Base-by-base conservation (phyloP, 192 early-diverging fungal genomes). In the Gaertneriomyces semiglobifer region DNA sequence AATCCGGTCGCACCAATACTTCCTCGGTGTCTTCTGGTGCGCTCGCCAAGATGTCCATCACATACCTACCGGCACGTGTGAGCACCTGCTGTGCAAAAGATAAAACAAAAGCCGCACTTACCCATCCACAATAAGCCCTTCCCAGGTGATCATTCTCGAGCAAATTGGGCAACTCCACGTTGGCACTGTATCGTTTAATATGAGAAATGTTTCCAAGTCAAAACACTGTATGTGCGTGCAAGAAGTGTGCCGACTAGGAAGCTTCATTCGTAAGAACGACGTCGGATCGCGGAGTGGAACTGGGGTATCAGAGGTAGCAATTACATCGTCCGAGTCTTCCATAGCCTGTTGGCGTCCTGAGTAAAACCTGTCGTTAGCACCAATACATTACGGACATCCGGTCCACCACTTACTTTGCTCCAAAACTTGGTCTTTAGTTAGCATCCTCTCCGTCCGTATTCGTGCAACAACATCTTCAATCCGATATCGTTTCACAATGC, bases 151-250 rank as follows among this genome's bases (percentile, higher is more conserved):
- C 14, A 42, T 79, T 66, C 66, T 44, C 50, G 74, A 77, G 64
- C 92, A 94, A 0, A 94, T 84, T 0, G 91, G 90, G 46, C 92
- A 94, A 53, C 76, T 83, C 86, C 86, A 90, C 6, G 81, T 82
- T 0, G 84, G 81, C 1, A 79, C 77, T 50, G 81, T 82, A 53
- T 86, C 82, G 50, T 90, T 91, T 67, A 94, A 78, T 51, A 82
- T 73, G 46, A 94, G 75, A 63, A 88, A 92, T 1, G 83, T 86
- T 6, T 76, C 81, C 11, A 77, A 81, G 60, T 94, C 92, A 75
- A 92, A 94, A 70, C 92, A 94, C 70, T 94, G 90, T n/a, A 89
- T 54, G 67, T 94, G 92, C 44, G 82, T 64, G 63, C 92, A 94
- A 7, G 73, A 67, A 11, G 58, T 71, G 1, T 88, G 82, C 39